Base-by-base conservation (phyloP, 129 eudicot genomes). In the Artemisia tridentata region DNA sequence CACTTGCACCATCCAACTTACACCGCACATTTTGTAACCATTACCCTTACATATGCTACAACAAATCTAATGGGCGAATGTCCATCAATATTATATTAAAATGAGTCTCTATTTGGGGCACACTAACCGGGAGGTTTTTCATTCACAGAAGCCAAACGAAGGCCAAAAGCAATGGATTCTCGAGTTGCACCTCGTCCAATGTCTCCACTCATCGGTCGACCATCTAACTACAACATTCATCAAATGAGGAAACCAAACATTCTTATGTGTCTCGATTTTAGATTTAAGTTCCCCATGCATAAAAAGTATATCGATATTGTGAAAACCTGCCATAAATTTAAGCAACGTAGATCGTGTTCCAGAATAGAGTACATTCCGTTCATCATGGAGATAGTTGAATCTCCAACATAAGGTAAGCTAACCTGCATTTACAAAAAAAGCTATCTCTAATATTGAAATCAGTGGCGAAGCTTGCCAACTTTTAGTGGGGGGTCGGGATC, bases 151-250 rank as follows among this genome's bases (percentile, higher is more conserved):
- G 89, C 95, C 81, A 93, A 65, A 17, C 78, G 83, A 23, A 59
- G 81, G 58, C 92, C 96, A 72, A 93, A 93, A 78, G 89, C 72
- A 68, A 93, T 77, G 43, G 92, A 84, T 74, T 87, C 90, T 72
- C 95, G 84, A 19, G 98, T 93, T 72, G 98, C 92, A 60, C 98
- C 98, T 76, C 92, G 88, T 19, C 99, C 99, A 61, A 90, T 90
- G 77, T 93, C 99, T 75, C 99, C 99, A 67, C 99, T 93, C 99
- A 93, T 93, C 13, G 99, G 99, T 3, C 99, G 96, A 59, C 99
- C 99, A 77, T 93, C 99, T 84, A 93, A 78, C 97, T 93, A 67
- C 43, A 29, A 34, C 17, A 72, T 62, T 15, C 54, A 63, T 63
- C 12, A 73, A 27, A 65, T 38, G 45, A 38, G 10, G 45, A 38